phyloP scores from a whole-genome alignment of 495 filamentous ascomycete genomes.

The Penicillium manginii region DNA sequence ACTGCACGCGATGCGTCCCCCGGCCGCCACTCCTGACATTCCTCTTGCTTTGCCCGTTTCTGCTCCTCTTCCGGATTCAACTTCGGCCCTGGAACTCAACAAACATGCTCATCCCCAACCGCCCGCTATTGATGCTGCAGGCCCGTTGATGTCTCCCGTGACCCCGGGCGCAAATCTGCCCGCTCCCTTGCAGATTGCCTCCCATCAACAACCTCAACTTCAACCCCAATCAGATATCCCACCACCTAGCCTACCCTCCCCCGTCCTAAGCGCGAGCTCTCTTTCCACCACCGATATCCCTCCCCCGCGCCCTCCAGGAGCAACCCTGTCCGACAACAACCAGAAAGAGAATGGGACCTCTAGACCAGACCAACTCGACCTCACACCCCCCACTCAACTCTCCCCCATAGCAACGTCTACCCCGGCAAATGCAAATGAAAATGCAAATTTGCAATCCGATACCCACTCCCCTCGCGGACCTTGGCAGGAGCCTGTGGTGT shows the following conservation, averaged over 20 bases:
- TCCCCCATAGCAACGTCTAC: no score
- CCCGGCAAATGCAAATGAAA: not conserved
- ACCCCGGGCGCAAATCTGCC: conserved; percentile 25
- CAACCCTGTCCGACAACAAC: not conserved
- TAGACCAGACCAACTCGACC: not conserved
- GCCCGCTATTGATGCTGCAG: not conserved
- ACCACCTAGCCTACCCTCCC: conserved; percentile 20
- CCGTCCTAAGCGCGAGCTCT: conserved; percentile 21
- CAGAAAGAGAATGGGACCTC: not conserved
- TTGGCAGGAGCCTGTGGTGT: not conserved
- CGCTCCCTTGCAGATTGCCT: not conserved
- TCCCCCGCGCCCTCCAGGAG: not conserved
- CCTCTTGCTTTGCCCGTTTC: no score
- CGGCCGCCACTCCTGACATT: not conserved
- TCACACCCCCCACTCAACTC: not conserved
- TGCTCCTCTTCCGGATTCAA: no score
- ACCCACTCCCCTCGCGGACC: not conserved
- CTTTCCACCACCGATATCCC: conserved; percentile 18
- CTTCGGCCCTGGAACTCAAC: not conserved
- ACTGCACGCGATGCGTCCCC: not conserved
- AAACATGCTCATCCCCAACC: not conserved
- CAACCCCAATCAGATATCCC: conserved; percentile 1
- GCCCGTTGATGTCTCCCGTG: conserved; percentile 27
- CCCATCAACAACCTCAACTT: not conserved
- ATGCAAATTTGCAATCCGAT: not conserved